phyloP scores from a whole-genome alignment of 192 early-diverging fungal genomes.

The Backusella tuberculispora region DNA sequence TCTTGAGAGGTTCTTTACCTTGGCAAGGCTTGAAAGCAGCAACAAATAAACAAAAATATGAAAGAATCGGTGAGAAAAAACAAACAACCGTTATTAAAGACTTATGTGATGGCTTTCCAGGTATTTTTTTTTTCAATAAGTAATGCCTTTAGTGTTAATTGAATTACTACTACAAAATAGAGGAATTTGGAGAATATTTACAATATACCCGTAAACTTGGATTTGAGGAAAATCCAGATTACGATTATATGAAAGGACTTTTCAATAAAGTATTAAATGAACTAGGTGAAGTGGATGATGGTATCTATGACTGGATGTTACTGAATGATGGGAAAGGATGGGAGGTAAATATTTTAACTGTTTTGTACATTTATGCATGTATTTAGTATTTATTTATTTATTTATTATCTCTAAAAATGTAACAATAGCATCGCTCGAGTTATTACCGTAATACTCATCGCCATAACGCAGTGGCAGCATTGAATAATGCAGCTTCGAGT shows the following conservation, averaged over 20 bases:
- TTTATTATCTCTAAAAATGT: conserved; percentile 6
- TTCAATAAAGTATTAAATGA: conserved; percentile 78
- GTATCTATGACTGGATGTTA: conserved; percentile 95
- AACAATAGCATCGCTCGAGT: conserved; percentile 14
- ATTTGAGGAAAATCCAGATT: conserved; percentile 96
- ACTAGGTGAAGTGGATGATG: conserved; percentile 81
- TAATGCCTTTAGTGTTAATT: background rate
- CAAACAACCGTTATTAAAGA: conserved; percentile 87
- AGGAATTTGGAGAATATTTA: conserved; percentile 89
- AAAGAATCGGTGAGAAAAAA: conserved; percentile 98
- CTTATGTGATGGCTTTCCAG: conserved; percentile 87
- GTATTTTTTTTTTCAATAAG: conserved; percentile 35
- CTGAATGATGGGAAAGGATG: conserved; percentile 61
- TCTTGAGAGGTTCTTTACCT: conserved; percentile 89
- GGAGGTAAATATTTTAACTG: conserved; percentile 30
- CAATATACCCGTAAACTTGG: conserved; percentile 87
- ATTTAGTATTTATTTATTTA: background rate
- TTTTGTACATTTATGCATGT: background rate
- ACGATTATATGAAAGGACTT: conserved; percentile 86
- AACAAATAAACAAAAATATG: conserved; percentile 99
- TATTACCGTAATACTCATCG: conserved; percentile 9
- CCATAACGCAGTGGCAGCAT: conserved; percentile 13
- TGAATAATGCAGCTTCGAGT: conserved; percentile 19
- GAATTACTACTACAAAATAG: conserved; percentile 26
- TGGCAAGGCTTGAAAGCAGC: conserved; percentile 98